Base-by-base conservation (phyloP, 257 asterid species). In the Fraxinus americana region DNA sequence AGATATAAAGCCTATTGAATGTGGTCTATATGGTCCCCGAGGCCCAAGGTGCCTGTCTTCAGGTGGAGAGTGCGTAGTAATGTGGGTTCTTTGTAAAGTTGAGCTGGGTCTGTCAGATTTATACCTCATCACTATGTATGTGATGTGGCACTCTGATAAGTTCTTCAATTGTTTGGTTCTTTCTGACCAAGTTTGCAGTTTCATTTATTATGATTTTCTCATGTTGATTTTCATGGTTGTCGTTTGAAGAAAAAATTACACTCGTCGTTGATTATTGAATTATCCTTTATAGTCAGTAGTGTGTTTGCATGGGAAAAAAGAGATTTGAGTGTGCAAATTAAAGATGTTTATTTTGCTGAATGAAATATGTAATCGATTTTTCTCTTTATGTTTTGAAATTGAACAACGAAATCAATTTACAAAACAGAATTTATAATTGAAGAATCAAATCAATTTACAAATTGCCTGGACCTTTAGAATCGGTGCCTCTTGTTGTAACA, bases 401-500 rank as follows among this genome's bases (percentile, higher is more conserved):
- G n/a, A 72, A 57, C 11, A 19, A 59, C 0, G 19, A 19, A 70
- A 27, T 41, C 39, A 52, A 71, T 50, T 45, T 74, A 35, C 29
- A 67, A 52, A 27, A 39, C 9, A 1, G 41, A 70, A 70, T 21
- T n/a, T 43, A 45, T 0, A 73, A 59, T 38, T 75, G 65, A 25
- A 59, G n/a, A 14, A 32, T 77, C 25, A 50, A 61, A 9, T 54
- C 16, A 23, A 2, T 61, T 61, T 2, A 7, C 6, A 5, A 14
- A 23, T 61, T 9, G 16, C 67, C 25, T 5, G 32, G 67, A 61
- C 32, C 12, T 63, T 73, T 70, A 71, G 39, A 71, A 77, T 48
- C 2, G 9, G 71, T 74, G 52, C 74, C 65, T 52, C 69, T 71
- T 73, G 45, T 61, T 73, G 73, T 76, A 29, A 83, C 84, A 95